Base-by-base conservation (phyloP, 2,329 filamentous ascomycete species). In the Sporothrix globosa region DNA sequence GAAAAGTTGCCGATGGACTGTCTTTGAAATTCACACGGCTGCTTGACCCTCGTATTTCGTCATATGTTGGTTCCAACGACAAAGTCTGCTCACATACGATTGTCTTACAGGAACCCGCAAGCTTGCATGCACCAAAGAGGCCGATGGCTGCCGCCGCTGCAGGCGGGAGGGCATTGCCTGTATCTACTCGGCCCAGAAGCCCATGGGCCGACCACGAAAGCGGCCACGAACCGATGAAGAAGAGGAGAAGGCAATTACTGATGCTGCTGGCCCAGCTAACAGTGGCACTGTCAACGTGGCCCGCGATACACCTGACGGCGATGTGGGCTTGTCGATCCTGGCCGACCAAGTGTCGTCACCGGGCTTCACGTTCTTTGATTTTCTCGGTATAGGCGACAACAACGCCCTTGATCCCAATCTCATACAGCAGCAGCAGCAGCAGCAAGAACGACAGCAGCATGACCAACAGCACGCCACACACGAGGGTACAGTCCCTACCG, bases 191-290 rank as follows among this genome's bases (percentile, higher is more conserved):
- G 81, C 83, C 14, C 88, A 90, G 76, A 90, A 90, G 78, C 86
- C 81, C 53, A 90, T 90, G 88, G 88, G 88, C 4, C 82, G 88
- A 54, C 88, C 88, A 27, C 81, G 87, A 69, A 90, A 90, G 78
- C 82, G 86, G 27, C 63, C 74, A 74, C 71, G 69, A 74, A 27
- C 70, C 9, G 61, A 67, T 9, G 52, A 46, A 11, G 69, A 67
- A 27, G 68, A 69, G 9, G 34, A 27, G 2, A 27, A 54, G 11
- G 13, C 24, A 5, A 34, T 17, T 14, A 4, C 44, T 4, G 39
- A 10, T 39, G 9, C 34, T 4, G 50, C 52, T 17, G 19, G 13
- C 21, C n/a, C 21, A 6, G 6, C 11, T 13, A 14, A 46, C 10
- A 27, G 58, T 21, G 44, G 3, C 41, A 63, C 44, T 27, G 58